These are phyloP conservation scores for Calonectria hawksworthii DNA, from an alignment of 2,329 filamentous ascomycete genomes.

Conservation along the genomic window DNA sequence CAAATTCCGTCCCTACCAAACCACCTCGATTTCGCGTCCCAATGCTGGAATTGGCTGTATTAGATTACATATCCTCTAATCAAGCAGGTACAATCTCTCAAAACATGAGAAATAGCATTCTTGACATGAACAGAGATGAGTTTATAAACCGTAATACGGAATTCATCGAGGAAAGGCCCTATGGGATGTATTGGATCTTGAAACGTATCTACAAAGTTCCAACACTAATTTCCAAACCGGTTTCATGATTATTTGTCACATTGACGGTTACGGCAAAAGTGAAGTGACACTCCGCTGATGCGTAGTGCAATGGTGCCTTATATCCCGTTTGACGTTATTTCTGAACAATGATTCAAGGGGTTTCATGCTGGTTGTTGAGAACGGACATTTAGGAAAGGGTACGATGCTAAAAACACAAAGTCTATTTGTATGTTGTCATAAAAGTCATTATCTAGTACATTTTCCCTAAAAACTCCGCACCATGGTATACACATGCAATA, in stretches of 20 bases:
- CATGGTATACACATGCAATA: neutral
- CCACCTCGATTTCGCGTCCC: neutral
- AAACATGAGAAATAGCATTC: neutral
- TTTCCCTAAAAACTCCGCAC: neutral
- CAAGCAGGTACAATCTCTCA: neutral
- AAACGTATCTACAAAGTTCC: neutral
- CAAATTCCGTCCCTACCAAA: neutral
- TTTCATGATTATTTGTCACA: neutral
- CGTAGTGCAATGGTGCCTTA: neutral
- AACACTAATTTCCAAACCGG: neutral
- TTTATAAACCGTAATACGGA: neutral
- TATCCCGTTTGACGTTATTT: too few species aligned
- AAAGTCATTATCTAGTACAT: conserved; percentile 2
- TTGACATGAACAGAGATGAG: neutral
- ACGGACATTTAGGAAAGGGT: neutral
- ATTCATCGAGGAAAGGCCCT: neutral
- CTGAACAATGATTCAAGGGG: neutral
- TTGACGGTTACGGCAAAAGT: neutral
- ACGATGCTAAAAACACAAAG: neutral
- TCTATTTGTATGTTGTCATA: conserved; percentile 7
- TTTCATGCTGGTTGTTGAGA: neutral
- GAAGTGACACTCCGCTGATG: neutral
- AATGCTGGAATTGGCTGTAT: neutral
- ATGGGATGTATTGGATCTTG: neutral
- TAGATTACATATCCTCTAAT: neutral